Evolutionary conservation across 805 yeast species (phyloP).

Genomic region (Hanseniaspora singularis): DNA sequence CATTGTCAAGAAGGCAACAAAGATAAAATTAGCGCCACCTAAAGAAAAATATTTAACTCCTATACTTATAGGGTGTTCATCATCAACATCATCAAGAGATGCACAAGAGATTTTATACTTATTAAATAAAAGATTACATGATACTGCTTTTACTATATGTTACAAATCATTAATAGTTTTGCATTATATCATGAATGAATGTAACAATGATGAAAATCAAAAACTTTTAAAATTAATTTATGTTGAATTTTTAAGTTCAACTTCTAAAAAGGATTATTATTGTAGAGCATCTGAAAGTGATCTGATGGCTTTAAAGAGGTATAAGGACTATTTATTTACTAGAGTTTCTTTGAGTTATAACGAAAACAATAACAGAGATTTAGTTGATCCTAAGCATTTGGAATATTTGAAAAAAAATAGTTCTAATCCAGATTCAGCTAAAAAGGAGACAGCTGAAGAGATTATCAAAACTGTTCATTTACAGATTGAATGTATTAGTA

Average conservation of each 20-base stretch:
- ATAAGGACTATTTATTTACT: slow-evolving; percentile 53
- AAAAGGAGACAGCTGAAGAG: neutral
- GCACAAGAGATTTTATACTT: slow-evolving; percentile 48
- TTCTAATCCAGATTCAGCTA: neutral
- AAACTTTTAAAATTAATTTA: slow-evolving; percentile 23
- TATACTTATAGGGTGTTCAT: slow-evolving; percentile 39
- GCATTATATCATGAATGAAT: slow-evolving; percentile 88
- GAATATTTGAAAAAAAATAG: slow-evolving; percentile 5
- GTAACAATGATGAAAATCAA: slow-evolving; percentile 39
- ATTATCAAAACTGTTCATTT: slow-evolving; percentile 3
- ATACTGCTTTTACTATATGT: slow-evolving; percentile 82
- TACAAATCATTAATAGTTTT: slow-evolving; percentile 74
- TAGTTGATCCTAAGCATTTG: slow-evolving; percentile 31
- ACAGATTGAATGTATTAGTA: slow-evolving; percentile 28
- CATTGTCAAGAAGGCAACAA: slow-evolving; percentile 67
- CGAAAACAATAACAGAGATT: slow-evolving; percentile 6
- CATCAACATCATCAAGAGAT: slow-evolving; percentile 7
- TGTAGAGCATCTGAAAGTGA: slow-evolving; percentile 32
- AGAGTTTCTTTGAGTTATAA: slow-evolving; percentile 9
- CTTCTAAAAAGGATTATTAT: slow-evolving; percentile 21
- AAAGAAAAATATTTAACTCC: slow-evolving; percentile 94
- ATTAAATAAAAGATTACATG: slow-evolving; percentile 50
- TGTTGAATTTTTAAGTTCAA: slow-evolving; percentile 4
- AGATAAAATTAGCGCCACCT: slow-evolving; percentile 87
- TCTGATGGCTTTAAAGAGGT: slow-evolving; percentile 46